Conservation (phyloP, 2,329 filamentous ascomycete genomes). For the Alternaria ventricosa region DNA sequence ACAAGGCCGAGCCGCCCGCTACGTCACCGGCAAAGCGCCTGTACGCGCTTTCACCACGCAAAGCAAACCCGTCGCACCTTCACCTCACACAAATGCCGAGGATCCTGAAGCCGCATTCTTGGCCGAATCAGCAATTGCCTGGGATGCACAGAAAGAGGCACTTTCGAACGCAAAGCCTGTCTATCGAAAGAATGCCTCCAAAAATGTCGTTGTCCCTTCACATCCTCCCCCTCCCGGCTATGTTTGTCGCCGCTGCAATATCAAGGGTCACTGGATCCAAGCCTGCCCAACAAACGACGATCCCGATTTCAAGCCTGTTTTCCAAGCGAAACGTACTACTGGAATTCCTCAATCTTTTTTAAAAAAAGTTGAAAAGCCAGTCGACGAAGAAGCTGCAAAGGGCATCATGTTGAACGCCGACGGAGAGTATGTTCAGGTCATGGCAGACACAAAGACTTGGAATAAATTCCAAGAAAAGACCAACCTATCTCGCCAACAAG, state of each 20-base stretch:
- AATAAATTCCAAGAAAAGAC: slow-evolving; percentile 95
- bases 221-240: slow-evolving; percentile 94
- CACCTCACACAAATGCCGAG: slow-evolving; percentile 66
- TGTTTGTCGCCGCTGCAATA: slow-evolving; percentile 92
- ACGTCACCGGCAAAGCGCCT: slow-evolving; percentile 96
- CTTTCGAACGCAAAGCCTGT: slow-evolving; percentile 72
- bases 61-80: slow-evolving; percentile 60
- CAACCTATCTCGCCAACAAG: slow-evolving; percentile 81
- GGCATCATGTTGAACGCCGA: slow-evolving; percentile 98
- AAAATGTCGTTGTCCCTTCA: slow-evolving; percentile 81
- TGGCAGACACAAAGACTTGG: slow-evolving; percentile 95
- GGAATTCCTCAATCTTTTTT: slow-evolving; percentile 95
- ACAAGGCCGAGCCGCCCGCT: slow-evolving; percentile 88
- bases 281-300: slow-evolving; percentile 98
- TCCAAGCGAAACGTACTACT: slow-evolving; percentile 93
- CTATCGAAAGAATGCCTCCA: slow-evolving; percentile 52
- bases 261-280: slow-evolving; percentile 99
- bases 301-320: slow-evolving; percentile 91
- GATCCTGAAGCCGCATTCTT: slow-evolving; percentile 94
- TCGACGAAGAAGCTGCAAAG: slow-evolving; percentile 81
- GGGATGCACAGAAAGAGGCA: slow-evolving; percentile 91
- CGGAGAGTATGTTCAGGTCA: slow-evolving; percentile 95
- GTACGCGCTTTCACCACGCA: slow-evolving; percentile 79
- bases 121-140: slow-evolving; percentile 85
- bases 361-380: slow-evolving; percentile 92